Conservation (phyloP, 2,329 filamentous ascomycete species). For the Ceratocystis papillata region DNA sequence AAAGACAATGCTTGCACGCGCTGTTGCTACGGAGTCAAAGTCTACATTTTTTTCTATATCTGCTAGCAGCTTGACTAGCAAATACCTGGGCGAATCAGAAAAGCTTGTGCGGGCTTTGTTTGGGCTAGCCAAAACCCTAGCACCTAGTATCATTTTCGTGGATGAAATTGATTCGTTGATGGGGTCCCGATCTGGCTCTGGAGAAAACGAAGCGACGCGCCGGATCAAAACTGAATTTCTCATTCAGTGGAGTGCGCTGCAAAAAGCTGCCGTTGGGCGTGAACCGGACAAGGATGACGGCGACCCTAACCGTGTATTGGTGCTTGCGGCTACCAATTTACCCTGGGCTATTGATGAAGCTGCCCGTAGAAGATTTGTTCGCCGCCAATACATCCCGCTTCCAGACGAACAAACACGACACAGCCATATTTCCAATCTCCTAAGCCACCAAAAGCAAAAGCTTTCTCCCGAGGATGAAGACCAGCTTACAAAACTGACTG, state of each 20-base stretch:
- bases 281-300: constrained; percentile 43
- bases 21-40: constrained; percentile 85
- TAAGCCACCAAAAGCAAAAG: constrained; percentile 79
- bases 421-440: constrained; percentile 63
- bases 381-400: constrained; percentile 89
- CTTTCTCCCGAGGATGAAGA: constrained; percentile 62
- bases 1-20: constrained; percentile 94
- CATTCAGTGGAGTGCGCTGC: constrained; percentile 92
- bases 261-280: constrained; percentile 78
- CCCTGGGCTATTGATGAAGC: constrained; percentile 98
- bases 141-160: constrained; percentile 94
- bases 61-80: constrained; percentile 85
- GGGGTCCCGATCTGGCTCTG: constrained; percentile 68
- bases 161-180: constrained; percentile 95
- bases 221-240: constrained; percentile 96
- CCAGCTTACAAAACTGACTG: constrained; percentile 65
- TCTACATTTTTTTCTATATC: constrained; percentile 97
- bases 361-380: constrained; percentile 77
- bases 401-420: constrained; percentile 75
- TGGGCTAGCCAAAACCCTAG: constrained; percentile 72
- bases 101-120: constrained; percentile 92
- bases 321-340: constrained; percentile 88
- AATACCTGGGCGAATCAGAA: constrained; percentile 92
- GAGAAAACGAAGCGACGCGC: constrained; percentile 85
- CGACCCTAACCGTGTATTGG: constrained; percentile 78